A percentile compares a stretch with the other conserved stretches of the same genome.
These are phyloP conservation scores for Arachis stenosperma DNA, from an alignment of 306 rosid species.

Conservation along the genomic window DNA sequence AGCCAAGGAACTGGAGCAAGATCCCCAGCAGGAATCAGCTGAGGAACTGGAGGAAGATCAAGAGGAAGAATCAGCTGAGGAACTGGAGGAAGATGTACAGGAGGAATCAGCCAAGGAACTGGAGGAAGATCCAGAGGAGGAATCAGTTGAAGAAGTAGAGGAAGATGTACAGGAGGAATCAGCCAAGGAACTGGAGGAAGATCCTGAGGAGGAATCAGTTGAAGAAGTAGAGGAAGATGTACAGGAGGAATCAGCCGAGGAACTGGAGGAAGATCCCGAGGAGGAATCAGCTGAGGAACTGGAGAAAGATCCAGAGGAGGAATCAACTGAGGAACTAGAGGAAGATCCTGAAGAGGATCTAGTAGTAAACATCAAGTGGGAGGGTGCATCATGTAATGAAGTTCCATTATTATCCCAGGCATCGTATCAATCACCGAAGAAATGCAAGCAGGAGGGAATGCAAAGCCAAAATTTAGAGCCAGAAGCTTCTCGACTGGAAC, in stretches of 20 bases:
- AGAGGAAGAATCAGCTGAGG: background rate
- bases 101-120: background rate
- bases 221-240: background rate
- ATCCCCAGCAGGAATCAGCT: background rate
- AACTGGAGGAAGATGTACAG: background rate
- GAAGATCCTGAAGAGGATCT: constrained; percentile 29
- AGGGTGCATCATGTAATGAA: background rate
- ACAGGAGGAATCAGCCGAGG: background rate
- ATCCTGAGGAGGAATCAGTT: background rate
- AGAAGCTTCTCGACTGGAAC: background rate
- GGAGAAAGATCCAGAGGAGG: constrained; percentile 18
- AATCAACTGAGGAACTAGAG: constrained; percentile 23
- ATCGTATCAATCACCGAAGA: constrained; percentile 27
- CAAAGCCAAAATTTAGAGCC: background rate
- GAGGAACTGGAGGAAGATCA: constrained; percentile 22
- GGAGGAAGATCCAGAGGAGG: background rate
- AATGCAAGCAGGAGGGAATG: constrained; percentile 25
- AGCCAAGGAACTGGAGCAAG: background rate
- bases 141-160: background rate
- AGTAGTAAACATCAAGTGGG: background rate
- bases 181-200: constrained; percentile 16
- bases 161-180: constrained; percentile 30
- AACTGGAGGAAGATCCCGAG: background rate
- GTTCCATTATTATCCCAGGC: background rate
- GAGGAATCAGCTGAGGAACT: background rate